Conservation (phyloP, 2,329 filamentous ascomycete genomes). For the Daldinia sp. region DNA sequence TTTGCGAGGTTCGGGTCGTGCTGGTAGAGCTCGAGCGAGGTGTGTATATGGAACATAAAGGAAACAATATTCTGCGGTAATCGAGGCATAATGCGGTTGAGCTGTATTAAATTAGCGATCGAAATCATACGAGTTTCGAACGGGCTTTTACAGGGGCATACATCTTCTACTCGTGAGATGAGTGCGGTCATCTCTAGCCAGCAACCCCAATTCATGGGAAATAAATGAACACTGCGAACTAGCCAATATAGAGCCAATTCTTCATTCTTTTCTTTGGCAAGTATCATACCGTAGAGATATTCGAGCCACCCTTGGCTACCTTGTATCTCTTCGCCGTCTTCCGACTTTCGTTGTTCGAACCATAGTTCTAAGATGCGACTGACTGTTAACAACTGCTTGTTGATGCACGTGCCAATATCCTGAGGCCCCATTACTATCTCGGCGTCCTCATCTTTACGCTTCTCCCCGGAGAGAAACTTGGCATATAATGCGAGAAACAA, state of each 20-base stretch:
- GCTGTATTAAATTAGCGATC: constrained; percentile 56
- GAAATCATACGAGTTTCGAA: not conserved
- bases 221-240: constrained; percentile 86
- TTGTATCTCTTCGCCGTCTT: constrained; percentile 63
- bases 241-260: constrained; percentile 84
- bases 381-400: constrained; percentile 83
- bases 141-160: constrained; percentile 53
- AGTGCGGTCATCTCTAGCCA: constrained; percentile 92
- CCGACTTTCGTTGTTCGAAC: constrained; percentile 72
- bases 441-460: constrained; percentile 93
- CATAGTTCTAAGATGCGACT: constrained; percentile 80
- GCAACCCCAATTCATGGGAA: constrained; percentile 96
- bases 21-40: constrained; percentile 91
- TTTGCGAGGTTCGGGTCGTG: constrained; percentile 78
- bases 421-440: constrained; percentile 97
- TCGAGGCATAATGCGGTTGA: constrained; percentile 74
- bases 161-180: constrained; percentile 81
- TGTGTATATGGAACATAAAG: constrained; percentile 91
- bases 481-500: constrained; percentile 92
- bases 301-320: constrained; percentile 92
- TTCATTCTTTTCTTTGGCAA: constrained; percentile 91
- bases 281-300: constrained; percentile 87
- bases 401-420: constrained; percentile 83
- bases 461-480: constrained; percentile 92
- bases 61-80: constrained; percentile 92